These are phyloP conservation scores for Themeda triandra DNA, from an alignment of 176 grass and related monocot genomes.

Conservation along the genomic window DNA sequence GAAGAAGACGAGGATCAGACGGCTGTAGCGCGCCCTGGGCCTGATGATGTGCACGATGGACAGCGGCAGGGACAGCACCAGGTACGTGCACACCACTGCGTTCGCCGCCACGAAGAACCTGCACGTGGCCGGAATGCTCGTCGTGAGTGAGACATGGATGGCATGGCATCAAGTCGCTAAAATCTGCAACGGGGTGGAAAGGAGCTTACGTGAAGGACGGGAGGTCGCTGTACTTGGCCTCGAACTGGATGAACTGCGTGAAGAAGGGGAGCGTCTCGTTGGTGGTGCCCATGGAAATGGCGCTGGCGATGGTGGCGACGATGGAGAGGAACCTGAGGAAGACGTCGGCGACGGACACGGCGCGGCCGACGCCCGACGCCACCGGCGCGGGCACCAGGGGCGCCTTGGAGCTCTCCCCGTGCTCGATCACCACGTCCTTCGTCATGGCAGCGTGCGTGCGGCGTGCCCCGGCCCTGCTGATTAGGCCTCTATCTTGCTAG, in stretches of 20 bases:
- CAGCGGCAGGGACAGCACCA: conserved; percentile 50
- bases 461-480: neutral
- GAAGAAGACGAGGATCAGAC: conserved; percentile 53
- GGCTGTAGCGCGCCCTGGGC: conserved; percentile 35
- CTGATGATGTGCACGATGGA: conserved; percentile 61
- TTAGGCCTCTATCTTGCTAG: too few relatives aligned
- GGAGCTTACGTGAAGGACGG: conserved; percentile 51
- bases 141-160: too few relatives aligned
- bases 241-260: conserved; percentile 74
- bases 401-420: conserved; percentile 56
- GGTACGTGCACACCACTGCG: conserved; percentile 59
- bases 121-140: too few relatives aligned
- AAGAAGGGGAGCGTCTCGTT: conserved; percentile 68
- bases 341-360: too few relatives aligned
- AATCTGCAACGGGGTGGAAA: too few relatives aligned
- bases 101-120: conserved; percentile 68
- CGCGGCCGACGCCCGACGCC: neutral
- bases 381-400: conserved; percentile 13
- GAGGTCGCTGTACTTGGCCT: conserved; percentile 60
- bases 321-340: conserved; percentile 26
- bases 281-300: conserved; percentile 82
- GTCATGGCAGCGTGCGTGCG: neutral
- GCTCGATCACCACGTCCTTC: conserved; percentile 47
- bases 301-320: conserved; percentile 58
- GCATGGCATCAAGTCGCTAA: too few relatives aligned